Percentiles rank a stretch among this genome's conserved stretches.
Evolutionary conservation across 441 rosid species (phyloP).

Genomic region (Eutrema salsugineum): DNA sequence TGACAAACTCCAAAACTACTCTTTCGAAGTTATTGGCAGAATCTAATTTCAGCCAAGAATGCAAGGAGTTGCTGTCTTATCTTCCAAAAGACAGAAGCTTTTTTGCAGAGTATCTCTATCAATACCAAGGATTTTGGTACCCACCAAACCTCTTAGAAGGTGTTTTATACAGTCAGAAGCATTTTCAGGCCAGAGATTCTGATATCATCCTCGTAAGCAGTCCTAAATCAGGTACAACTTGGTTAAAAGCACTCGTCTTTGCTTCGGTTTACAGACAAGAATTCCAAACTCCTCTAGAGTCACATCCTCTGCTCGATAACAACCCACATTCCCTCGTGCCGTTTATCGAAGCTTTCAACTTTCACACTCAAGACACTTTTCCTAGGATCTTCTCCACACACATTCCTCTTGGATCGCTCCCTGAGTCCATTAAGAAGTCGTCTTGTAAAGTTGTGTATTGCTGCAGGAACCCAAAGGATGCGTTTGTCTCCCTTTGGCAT

Average conservation of each 20-base stretch:
- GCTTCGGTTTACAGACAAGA: conserved; percentile 31
- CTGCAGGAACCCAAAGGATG: conserved; percentile 66
- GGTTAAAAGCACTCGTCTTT: conserved; percentile 54
- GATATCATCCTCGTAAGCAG: conserved; percentile 44
- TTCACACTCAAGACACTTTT: conserved; percentile 27
- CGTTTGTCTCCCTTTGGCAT: conserved; percentile 61
- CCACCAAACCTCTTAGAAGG: conserved; percentile 32
- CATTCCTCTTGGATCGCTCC: conserved; percentile 41
- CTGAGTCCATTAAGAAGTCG: conserved; percentile 30
- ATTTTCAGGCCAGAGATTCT: conserved; percentile 39
- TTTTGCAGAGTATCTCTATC: conserved; percentile 26
- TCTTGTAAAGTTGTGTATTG: conserved; percentile 54
- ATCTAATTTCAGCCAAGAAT: conserved; percentile 28
- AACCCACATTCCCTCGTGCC: conserved; percentile 54
- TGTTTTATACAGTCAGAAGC: conserved; percentile 33
- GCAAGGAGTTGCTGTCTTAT: conserved; percentile 33
- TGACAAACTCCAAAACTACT: not conserved
- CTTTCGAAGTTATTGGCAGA: conserved; percentile 31
- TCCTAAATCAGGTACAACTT: conserved; percentile 63
- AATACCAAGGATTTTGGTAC: conserved; percentile 52
- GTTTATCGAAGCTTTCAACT: conserved; percentile 36
- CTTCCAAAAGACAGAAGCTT: conserved; percentile 42
- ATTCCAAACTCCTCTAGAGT: conserved; percentile 11
- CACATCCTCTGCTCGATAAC: conserved; percentile 44
- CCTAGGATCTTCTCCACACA: conserved; percentile 54